These are phyloP conservation scores for Magnaporthiopsis rhizophila DNA, from an alignment of 2,329 filamentous ascomycete species.

Conservation along the genomic window DNA sequence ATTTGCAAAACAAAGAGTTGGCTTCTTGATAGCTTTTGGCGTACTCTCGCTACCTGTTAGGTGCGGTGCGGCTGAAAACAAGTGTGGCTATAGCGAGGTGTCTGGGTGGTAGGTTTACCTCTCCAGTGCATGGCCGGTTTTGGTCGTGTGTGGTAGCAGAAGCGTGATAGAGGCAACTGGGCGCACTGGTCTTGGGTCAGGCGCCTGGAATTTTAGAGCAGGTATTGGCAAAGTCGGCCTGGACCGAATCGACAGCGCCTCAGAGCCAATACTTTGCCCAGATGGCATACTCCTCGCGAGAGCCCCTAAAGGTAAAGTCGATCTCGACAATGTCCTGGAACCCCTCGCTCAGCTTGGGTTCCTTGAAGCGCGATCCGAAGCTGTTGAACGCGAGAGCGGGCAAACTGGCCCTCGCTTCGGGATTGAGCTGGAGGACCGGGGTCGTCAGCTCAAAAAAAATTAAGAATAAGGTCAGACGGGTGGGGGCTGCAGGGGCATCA, in stretches of 20 bases:
- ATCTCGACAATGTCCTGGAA: conserved; percentile 73
- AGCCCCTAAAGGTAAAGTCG: conserved; percentile 68
- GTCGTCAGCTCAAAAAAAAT: conserved; percentile 46
- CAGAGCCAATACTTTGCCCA: conserved; percentile 76
- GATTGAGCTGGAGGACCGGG: conserved; percentile 54
- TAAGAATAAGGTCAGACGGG: conserved; percentile 56
- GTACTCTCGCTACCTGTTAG: too few relatives aligned
- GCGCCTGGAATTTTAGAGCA: too few relatives aligned
- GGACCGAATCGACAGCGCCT: conserved; percentile 9
- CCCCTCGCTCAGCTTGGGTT: conserved; percentile 67
- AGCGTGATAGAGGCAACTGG: too few relatives aligned
- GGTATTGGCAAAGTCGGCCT: too few relatives aligned
- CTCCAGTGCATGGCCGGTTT: too few relatives aligned
- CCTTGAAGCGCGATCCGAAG: conserved; percentile 64
- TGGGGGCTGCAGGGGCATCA: conserved; percentile 63
- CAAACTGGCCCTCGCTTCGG: conserved; percentile 65
- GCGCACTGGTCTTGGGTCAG: too few relatives aligned
- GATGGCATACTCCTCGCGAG: conserved; percentile 55
- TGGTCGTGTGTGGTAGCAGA: too few relatives aligned
- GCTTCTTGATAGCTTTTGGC: too few relatives aligned
- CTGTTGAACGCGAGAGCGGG: conserved; percentile 74
- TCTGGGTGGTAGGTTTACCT: too few relatives aligned
- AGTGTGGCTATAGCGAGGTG: too few relatives aligned
- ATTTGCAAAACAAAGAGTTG: too few relatives aligned
- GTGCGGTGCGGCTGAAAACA: too few relatives aligned